phyloP scores from a whole-genome alignment of 2,329 filamentous ascomycete genomes.

The Cyphellophora attinorum region DNA sequence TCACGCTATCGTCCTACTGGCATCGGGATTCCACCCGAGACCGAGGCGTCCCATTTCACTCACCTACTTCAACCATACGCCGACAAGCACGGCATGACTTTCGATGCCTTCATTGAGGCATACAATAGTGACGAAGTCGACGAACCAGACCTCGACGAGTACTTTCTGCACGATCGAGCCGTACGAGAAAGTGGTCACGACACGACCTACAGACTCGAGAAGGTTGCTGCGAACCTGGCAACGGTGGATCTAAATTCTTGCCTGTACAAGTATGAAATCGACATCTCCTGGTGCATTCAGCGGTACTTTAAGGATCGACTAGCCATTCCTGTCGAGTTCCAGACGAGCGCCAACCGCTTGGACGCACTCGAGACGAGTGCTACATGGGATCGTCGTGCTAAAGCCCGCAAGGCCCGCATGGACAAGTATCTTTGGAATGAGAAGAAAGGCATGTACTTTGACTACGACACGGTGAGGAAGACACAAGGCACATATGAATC shows the following conservation, averaged over 20 bases:
- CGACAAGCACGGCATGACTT: slow-evolving; percentile 71
- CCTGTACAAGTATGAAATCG: slow-evolving; percentile 92
- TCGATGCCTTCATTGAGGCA: slow-evolving; percentile 74
- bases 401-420: slow-evolving; percentile 72
- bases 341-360: slow-evolving; percentile 53
- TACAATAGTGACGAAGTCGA: slow-evolving; percentile 71
- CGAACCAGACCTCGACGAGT: slow-evolving; percentile 86
- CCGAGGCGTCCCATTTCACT: slow-evolving; percentile 75
- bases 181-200: slow-evolving; percentile 96
- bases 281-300: slow-evolving; percentile 81
- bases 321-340: slow-evolving; percentile 73
- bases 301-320: slow-evolving; percentile 75
- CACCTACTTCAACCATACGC: slow-evolving; percentile 75
- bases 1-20: slow-evolving; percentile 80
- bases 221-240: slow-evolving; percentile 75
- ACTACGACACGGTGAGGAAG: slow-evolving; percentile 81
- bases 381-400: slow-evolving; percentile 81
- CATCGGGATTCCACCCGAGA: slow-evolving; percentile 80
- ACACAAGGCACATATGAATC: slow-evolving; percentile 77
- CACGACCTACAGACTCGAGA: slow-evolving; percentile 87
- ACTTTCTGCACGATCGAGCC: slow-evolving; percentile 91
- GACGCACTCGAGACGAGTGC: slow-evolving; percentile 72
- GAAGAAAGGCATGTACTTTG: slow-evolving; percentile 90
- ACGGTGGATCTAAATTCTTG: slow-evolving; percentile 92
- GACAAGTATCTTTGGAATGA: slow-evolving; percentile 94